Base-by-base conservation (phyloP, 257 asterid species). In the Solanum medicagineum region DNA sequence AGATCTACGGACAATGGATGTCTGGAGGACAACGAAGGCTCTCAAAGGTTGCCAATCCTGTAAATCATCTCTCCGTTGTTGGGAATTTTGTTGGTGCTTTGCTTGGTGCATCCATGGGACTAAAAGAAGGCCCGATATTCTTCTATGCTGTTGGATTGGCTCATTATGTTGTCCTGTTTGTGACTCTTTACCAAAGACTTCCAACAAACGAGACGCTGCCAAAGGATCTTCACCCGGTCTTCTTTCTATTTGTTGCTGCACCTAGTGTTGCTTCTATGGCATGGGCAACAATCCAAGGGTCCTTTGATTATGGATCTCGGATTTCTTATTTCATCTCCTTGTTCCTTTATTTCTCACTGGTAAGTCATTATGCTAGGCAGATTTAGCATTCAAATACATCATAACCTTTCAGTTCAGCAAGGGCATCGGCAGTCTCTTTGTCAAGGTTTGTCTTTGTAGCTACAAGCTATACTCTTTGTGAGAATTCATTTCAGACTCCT, bases 1-100 rank as follows among this genome's bases (percentile, higher is more conserved):
- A 96, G 87, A 90, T 96, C 24, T 96, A 96, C 68, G 99, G 99
- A 11, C 98, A 94, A 85, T 96, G 99, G 99, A 95, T 95, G 97
- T 95, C 98, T 0, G 99, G 98, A 7, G 98, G 99, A 10, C 92
- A 93, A 60, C 84, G 97, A 82, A 86, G 97, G 91, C 94, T 96
- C 9, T 96, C 99, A 2, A 94, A 92, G 81, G 98, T 96, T 81
- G 99, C 99, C 3, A 96, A 95, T 82, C 98, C 99, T 0, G 90
- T 95, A 7, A 96, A 95, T 44, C 98, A 96, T 86, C 90, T 95
- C 0, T 85, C 99, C 0, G 74, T 96, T 9, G 97, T 94, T 2
- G 98, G 99, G 44, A 96, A 96, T 22, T 96, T 96, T 42, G 98
- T 93, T 0, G 98, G 99, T 1, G 97, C 99, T 15, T 83, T 95